A percentile compares a stretch with the other conserved stretches of the same genome.
phyloP scores from a whole-genome alignment of 192 early-diverging fungal species.

The Coemansia interrupta region DNA sequence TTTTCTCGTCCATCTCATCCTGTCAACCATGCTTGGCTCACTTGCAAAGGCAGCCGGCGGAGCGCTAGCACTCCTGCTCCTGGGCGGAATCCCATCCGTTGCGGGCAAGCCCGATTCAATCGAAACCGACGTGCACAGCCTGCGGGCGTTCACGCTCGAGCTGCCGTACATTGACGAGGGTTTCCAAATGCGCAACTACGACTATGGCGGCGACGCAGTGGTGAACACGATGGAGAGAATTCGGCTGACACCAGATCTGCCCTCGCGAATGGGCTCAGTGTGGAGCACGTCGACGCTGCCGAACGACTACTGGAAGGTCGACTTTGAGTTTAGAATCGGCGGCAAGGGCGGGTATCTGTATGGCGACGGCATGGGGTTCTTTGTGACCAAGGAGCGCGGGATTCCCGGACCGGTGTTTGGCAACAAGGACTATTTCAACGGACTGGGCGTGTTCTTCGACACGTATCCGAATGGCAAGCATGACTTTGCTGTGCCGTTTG shows the following conservation, averaged over 20 bases:
- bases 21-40: constrained; percentile 27
- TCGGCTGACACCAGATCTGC: constrained; percentile 77
- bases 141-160: constrained; percentile 40
- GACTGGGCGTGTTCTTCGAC: constrained; percentile 95
- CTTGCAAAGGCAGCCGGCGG: constrained; percentile 30
- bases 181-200: constrained; percentile 83
- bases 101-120: constrained; percentile 23
- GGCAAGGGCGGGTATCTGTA: constrained; percentile 70
- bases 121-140: constrained; percentile 33
- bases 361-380: constrained; percentile 97
- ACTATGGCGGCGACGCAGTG: constrained; percentile 89
- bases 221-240: constrained; percentile 85
- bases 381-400: constrained; percentile 75
- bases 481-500: constrained; percentile 72
- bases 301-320: constrained; percentile 62
- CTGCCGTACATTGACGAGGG: constrained; percentile 61
- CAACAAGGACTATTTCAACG: constrained; percentile 77
- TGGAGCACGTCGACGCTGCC: constrained; percentile 59
- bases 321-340: constrained; percentile 89
- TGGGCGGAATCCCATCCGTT: constrained; percentile 13
- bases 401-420: constrained; percentile 85
- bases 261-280: constrained; percentile 77
- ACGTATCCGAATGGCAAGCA: constrained; percentile 85
- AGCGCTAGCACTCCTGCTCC: constrained; percentile 14
- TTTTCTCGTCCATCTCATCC: constrained; percentile 1